Evolutionary conservation across 2,329 filamentous ascomycete species (phyloP).

Genomic region (Aspergillus sp.): DNA sequence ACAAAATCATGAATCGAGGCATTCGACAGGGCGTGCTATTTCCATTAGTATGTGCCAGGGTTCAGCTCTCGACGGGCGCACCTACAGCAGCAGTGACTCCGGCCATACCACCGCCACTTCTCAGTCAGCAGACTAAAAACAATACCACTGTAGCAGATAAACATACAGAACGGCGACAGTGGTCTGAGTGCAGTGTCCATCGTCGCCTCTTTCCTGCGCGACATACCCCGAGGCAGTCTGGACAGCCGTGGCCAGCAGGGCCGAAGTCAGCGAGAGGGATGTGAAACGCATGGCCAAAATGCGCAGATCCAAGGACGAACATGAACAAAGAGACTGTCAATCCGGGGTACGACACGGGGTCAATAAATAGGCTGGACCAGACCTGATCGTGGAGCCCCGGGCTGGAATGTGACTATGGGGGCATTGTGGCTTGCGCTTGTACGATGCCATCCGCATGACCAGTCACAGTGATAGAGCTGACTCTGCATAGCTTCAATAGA

Average conservation of each 20-base stretch:
- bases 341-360: background rate
- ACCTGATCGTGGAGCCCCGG: no score
- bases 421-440: no score
- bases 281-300: background rate
- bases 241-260: slow-evolving; percentile 2
- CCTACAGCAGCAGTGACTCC: slow-evolving; percentile 53
- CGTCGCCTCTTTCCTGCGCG: slow-evolving; percentile 10
- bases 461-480: no score
- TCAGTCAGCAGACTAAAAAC: slow-evolving; percentile 3
- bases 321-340: background rate
- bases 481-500: no score
- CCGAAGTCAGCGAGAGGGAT: background rate
- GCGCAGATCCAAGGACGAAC: background rate
- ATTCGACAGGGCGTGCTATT: slow-evolving; percentile 50
- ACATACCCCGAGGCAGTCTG: slow-evolving; percentile 11
- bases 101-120: slow-evolving; percentile 49
- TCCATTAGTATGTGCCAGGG: slow-evolving; percentile 1
- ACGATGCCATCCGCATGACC: no score
- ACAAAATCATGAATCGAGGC: slow-evolving; percentile 54
- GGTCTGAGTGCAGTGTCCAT: slow-evolving; percentile 18
- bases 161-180: slow-evolving; percentile 27
- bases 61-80: background rate
- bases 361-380: no score
- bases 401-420: no score
- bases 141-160: no score